Percentiles rank a stretch among this genome's conserved stretches.
Evolutionary conservation across 2,329 filamentous ascomycete genomes (phyloP).

Genomic region (Colletotrichum gloeosporioides): DNA sequence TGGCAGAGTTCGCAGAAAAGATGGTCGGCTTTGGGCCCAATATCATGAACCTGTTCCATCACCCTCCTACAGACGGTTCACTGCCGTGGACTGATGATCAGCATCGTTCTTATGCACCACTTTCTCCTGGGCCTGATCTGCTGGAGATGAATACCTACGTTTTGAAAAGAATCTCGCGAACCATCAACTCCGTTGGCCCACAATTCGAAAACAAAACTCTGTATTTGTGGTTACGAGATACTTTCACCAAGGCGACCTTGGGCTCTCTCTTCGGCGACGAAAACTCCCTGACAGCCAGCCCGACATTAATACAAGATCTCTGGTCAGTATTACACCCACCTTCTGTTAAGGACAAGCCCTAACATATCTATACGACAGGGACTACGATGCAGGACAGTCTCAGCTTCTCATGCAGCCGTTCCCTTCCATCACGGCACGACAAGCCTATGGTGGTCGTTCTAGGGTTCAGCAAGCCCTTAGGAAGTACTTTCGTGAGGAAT

Average conservation of each 20-base stretch:
- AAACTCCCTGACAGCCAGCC: constrained; percentile 42
- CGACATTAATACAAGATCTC: background rate
- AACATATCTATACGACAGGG: background rate
- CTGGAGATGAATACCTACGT: constrained; percentile 26
- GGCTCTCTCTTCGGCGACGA: constrained; percentile 47
- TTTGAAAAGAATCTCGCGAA: constrained; percentile 35
- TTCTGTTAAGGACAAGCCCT: background rate
- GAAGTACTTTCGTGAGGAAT: constrained; percentile 31
- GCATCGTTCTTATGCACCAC: background rate
- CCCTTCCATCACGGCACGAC: constrained; percentile 21
- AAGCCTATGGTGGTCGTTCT: constrained; percentile 27
- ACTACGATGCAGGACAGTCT: background rate
- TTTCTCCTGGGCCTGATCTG: background rate
- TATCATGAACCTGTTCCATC: constrained; percentile 40
- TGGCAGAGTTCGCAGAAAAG: constrained; percentile 38
- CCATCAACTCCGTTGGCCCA: constrained; percentile 28
- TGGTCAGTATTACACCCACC: background rate
- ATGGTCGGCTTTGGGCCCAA: constrained; percentile 40
- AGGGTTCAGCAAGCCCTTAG: constrained; percentile 29
- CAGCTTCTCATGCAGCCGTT: constrained; percentile 1
- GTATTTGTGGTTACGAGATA: constrained; percentile 42
- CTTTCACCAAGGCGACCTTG: constrained; percentile 42
- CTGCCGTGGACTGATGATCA: constrained; percentile 26
- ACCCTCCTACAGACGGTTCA: constrained; percentile 34
- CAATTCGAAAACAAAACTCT: background rate